A percentile compares a stretch with the other conserved stretches of the same genome.
Conservation (phyloP, 2,329 filamentous ascomycete species). For the Parascedosporium putredinis region DNA sequence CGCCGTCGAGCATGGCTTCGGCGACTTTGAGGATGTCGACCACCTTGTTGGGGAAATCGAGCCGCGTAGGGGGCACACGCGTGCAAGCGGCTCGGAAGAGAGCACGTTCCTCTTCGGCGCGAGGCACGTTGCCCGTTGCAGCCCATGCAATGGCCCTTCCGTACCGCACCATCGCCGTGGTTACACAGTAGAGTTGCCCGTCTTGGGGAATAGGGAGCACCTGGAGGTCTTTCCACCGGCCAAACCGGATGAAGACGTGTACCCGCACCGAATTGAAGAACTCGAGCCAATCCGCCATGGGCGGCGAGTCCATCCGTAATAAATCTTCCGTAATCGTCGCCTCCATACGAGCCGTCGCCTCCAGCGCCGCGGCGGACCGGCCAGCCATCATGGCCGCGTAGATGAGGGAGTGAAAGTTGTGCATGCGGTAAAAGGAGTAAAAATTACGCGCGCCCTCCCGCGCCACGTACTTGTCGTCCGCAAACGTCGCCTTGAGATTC, state of each 20-base stretch:
- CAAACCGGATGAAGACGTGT: constrained; percentile 65
- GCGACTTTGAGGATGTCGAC: constrained; percentile 52
- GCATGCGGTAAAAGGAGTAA: constrained; percentile 65
- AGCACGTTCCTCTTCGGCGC: constrained; percentile 39
- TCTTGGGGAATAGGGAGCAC: constrained; percentile 46
- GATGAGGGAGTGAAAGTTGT: constrained; percentile 65
- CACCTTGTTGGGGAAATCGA: constrained; percentile 30
- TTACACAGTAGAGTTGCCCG: constrained; percentile 53
- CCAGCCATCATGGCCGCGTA: constrained; percentile 73
- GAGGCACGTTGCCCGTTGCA: constrained; percentile 40
- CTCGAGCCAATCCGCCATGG: constrained; percentile 74
- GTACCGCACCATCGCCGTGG: constrained; percentile 58
- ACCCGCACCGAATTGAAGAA: constrained; percentile 56
- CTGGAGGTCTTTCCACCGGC: constrained; percentile 58
- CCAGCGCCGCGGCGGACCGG: constrained; percentile 49
- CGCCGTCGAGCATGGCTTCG: constrained; percentile 60
- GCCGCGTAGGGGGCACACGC: constrained; percentile 46
- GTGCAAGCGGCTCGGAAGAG: constrained; percentile 41
- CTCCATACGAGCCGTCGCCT: constrained; percentile 50
- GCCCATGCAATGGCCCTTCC: constrained; percentile 58
- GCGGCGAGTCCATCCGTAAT: constrained; percentile 52
- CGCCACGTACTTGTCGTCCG: constrained; percentile 56
- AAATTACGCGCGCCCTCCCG: constrained; percentile 55
- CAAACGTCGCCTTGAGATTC: constrained; percentile 55
- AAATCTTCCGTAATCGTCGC: constrained; percentile 51